These are phyloP conservation scores for Aspergillus sp. DNA, from an alignment of 2,329 filamentous ascomycete species.

Conservation along the genomic window DNA sequence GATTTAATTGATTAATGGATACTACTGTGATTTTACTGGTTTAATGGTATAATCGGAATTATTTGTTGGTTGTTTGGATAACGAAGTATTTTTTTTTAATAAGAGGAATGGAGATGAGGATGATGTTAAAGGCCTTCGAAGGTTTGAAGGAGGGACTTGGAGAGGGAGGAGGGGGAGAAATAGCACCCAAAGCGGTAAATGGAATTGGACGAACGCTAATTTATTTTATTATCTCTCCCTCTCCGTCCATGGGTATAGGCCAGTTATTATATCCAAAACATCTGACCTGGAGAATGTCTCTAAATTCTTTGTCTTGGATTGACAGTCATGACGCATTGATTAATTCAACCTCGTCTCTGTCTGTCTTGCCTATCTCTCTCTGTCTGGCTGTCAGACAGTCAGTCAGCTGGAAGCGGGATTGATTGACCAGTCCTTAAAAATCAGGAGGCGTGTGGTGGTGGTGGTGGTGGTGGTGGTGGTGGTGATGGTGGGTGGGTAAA, in stretches of 20 bases:
- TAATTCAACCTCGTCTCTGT: neutral
- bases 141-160: neutral
- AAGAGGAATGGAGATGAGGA: no score
- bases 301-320: neutral
- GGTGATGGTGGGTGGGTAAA: neutral
- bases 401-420: neutral
- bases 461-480: no score
- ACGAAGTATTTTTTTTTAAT: no score
- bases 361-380: no score
- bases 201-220: neutral
- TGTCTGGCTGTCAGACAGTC: neutral
- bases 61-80: no score
- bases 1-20: neutral
- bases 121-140: neutral
- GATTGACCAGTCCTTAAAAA: neutral
- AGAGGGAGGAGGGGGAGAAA: neutral
- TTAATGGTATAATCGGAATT: no score
- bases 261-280: slow-evolving; percentile 6
- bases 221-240: neutral
- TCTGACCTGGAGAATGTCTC: slow-evolving; percentile 1
- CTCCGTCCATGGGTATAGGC: neutral
- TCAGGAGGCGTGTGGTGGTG: neutral
- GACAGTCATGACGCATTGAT: slow-evolving; percentile 1
- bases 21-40: no score
- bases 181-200: neutral